Percentiles rank a stretch among this genome's conserved stretches.
These are phyloP conservation scores for Lentinus tigrinus DNA, from an alignment of 768 basidiomycete genomes.

Conservation along the genomic window DNA sequence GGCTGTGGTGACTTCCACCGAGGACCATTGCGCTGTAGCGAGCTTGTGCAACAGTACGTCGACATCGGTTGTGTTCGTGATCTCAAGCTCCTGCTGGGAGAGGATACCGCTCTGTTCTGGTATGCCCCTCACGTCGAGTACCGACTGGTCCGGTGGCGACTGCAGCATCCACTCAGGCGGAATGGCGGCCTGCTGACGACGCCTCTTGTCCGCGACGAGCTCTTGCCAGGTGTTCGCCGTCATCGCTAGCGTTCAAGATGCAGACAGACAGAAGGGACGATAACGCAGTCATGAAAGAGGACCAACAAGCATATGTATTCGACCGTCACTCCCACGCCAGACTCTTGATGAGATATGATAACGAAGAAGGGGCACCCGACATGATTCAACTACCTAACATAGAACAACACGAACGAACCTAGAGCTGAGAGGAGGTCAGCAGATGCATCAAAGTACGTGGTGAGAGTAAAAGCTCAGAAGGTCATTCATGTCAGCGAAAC, in stretches of 20 bases:
- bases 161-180: slow-evolving; percentile 62
- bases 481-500: slow-evolving; percentile 80
- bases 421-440: neutral
- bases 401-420: neutral
- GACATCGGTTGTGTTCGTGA: slow-evolving; percentile 54
- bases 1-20: slow-evolving; percentile 67
- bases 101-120: slow-evolving; percentile 58
- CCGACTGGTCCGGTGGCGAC: slow-evolving; percentile 38
- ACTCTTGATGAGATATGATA: neutral
- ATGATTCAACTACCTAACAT: neutral
- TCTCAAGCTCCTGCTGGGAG: slow-evolving; percentile 48
- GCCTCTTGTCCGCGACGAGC: slow-evolving; percentile 53
- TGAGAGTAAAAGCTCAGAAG: slow-evolving; percentile 39
- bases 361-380: neutral
- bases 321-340: neutral
- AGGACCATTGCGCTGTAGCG: slow-evolving; percentile 49
- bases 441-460: neutral
- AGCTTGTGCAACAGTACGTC: slow-evolving; percentile 51
- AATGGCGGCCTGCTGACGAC: slow-evolving; percentile 49
- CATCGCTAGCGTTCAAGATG: neutral
- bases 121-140: slow-evolving; percentile 50
- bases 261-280: neutral
- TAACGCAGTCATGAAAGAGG: neutral
- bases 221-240: slow-evolving; percentile 42
- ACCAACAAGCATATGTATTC: neutral